phyloP scores from a whole-genome alignment of 768 basidiomycete genomes.

The Hericium alpestre region DNA sequence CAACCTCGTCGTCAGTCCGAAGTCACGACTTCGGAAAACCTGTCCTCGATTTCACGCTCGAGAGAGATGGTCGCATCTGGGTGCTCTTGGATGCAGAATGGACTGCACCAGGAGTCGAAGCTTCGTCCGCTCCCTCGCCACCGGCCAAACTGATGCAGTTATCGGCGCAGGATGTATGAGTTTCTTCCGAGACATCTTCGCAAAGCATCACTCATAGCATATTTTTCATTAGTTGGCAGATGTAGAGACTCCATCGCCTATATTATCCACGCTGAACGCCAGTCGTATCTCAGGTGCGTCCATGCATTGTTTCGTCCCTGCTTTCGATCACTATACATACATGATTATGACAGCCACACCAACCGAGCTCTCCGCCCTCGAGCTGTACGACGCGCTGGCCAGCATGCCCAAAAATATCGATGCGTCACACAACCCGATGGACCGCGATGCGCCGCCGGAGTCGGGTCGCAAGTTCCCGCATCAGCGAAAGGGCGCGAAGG shows the following conservation, averaged over 20 bases:
- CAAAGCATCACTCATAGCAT: background rate
- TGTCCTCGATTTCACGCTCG: conserved; percentile 45
- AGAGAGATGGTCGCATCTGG: conserved; percentile 29
- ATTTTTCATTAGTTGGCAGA: background rate
- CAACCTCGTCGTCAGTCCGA: conserved; percentile 4
- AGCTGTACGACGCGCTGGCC: conserved; percentile 48
- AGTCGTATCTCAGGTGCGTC: conserved; percentile 37
- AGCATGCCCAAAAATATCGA: conserved; percentile 52
- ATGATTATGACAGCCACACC: conserved; percentile 31
- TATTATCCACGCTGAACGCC: conserved; percentile 23
- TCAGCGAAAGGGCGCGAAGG: conserved; percentile 5
- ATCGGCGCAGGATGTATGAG: conserved; percentile 29
- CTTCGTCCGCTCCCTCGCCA: background rate
- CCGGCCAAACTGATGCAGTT: conserved; percentile 2
- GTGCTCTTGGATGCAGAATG: conserved; percentile 41
- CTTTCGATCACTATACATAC: background rate
- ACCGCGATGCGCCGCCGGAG: conserved; percentile 16
- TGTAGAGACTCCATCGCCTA: background rate
- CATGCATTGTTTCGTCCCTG: background rate
- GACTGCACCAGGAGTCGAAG: conserved; percentile 8
- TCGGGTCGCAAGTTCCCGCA: background rate
- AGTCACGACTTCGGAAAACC: conserved; percentile 45
- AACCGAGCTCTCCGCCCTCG: conserved; percentile 40
- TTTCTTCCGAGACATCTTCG: background rate
- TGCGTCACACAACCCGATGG: conserved; percentile 32